Evolutionary conservation across 306 rosid species (phyloP).

Genomic region (Rosa multiflora): DNA sequence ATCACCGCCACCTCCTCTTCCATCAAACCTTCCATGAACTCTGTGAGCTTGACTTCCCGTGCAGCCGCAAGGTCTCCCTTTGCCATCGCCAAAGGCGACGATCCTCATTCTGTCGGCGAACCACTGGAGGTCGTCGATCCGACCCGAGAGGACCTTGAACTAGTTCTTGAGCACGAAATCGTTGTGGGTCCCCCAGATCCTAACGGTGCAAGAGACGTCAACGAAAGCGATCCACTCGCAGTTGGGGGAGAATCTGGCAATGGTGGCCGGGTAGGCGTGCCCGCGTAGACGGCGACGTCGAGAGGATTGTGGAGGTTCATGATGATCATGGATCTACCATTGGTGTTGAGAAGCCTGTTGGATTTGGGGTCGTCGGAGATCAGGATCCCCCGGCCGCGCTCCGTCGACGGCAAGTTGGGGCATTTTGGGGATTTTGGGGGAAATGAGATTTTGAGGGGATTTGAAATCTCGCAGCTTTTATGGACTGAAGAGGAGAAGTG

Average conservation of each 20-base stretch:
- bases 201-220: constrained; percentile 76
- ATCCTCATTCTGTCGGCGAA: constrained; percentile 87
- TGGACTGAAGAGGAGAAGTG: background rate
- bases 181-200: constrained; percentile 91
- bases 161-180: constrained; percentile 87
- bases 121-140: constrained; percentile 99
- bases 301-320: constrained; percentile 80
- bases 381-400: constrained; percentile 92
- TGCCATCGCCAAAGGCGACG: constrained; percentile 91
- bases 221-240: constrained; percentile 95
- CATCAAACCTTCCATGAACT: too few relatives aligned
- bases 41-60: too few relatives aligned
- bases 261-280: constrained; percentile 82
- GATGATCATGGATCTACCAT: constrained; percentile 80
- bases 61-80: constrained; percentile 35
- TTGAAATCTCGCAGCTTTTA: constrained; percentile 27
- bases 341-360: constrained; percentile 61
- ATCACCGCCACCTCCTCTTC: too few relatives aligned
- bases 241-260: constrained; percentile 91
- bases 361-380: constrained; percentile 85
- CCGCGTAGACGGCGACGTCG: constrained; percentile 74
- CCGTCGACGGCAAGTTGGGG: constrained; percentile 65
- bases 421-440: constrained; percentile 29
- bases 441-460: constrained; percentile 1
- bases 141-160: constrained; percentile 75